Percentiles rank a stretch among this genome's conserved stretches.
These are phyloP conservation scores for Oryza glaberrima DNA, from an alignment of 176 grass and related monocot species.

Conservation along the genomic window DNA sequence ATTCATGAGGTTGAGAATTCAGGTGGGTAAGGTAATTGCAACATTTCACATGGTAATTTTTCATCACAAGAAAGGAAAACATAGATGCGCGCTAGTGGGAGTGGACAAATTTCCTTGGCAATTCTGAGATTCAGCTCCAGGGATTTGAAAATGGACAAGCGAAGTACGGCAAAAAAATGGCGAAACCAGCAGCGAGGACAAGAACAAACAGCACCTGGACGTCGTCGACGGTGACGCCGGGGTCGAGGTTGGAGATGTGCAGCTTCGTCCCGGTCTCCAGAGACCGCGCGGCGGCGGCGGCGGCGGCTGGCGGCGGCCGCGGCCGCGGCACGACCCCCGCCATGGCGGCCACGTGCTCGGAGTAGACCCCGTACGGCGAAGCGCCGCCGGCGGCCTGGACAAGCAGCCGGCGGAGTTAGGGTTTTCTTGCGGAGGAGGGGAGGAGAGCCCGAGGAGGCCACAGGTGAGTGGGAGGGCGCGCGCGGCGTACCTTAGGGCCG, in stretches of 20 bases:
- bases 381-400: conserved; percentile 31
- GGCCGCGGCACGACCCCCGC: conserved; percentile 3
- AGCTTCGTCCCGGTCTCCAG: conserved; percentile 60
- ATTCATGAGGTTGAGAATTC: neutral
- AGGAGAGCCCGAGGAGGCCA: neutral
- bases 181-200: neutral
- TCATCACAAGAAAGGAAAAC: neutral
- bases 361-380: conserved; percentile 58
- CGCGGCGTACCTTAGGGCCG: conserved; percentile 45
- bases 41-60: neutral
- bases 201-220: conserved; percentile 46
- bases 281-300: neutral
- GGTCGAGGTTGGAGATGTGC: conserved; percentile 57
- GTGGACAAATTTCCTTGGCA: neutral
- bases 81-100: neutral
- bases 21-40: neutral
- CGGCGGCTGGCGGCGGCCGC: neutral
- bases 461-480: neutral
- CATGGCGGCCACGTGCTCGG: conserved; percentile 52
- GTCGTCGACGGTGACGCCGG: conserved; percentile 56
- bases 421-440: conserved; percentile 30
- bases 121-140: neutral
- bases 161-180: neutral
- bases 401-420: conserved; percentile 38
- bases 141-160: neutral